Percentiles rank a stretch among this genome's conserved stretches.
phyloP scores from a whole-genome alignment of 2,329 filamentous ascomycete genomes.

The Thelonectria discophora region DNA sequence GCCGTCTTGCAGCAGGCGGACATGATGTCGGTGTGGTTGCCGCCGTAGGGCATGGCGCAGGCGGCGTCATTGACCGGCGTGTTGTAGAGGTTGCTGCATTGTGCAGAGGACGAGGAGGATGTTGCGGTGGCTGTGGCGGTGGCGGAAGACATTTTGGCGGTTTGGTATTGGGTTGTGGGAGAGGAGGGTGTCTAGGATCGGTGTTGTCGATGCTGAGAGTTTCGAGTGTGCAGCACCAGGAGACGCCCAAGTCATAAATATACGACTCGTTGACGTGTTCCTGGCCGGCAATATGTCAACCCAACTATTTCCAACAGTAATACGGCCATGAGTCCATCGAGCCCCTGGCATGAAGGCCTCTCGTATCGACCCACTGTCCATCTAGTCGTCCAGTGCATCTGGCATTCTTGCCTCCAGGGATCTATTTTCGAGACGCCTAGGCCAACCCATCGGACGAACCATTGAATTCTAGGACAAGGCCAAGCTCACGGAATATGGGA shows the following conservation, averaged over 20 bases:
- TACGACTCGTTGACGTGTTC: background rate
- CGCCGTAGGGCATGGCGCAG: constrained; percentile 52
- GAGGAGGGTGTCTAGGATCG: background rate
- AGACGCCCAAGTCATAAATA: background rate
- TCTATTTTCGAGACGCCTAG: background rate
- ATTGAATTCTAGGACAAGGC: background rate
- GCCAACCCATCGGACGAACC: background rate
- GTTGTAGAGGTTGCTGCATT: constrained; percentile 45
- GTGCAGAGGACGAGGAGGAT: background rate
- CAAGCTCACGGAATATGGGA: background rate
- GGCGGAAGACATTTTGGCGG: background rate
- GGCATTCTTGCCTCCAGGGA: too few relatives aligned
- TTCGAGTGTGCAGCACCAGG: background rate
- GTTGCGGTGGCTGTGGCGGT: background rate
- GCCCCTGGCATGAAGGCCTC: background rate
- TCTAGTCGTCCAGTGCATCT: background rate
- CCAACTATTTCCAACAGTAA: background rate
- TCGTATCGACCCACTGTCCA: background rate
- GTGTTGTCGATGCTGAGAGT: background rate
- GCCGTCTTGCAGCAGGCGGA: constrained; percentile 55
- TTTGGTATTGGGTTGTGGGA: background rate
- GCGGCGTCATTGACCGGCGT: constrained; percentile 54
- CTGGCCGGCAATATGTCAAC: background rate
- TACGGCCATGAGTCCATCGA: background rate
- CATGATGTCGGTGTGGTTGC: constrained; percentile 54